Evolutionary conservation across 2,329 filamentous ascomycete genomes (phyloP).

Genomic region (Colletotrichum destructivum): DNA sequence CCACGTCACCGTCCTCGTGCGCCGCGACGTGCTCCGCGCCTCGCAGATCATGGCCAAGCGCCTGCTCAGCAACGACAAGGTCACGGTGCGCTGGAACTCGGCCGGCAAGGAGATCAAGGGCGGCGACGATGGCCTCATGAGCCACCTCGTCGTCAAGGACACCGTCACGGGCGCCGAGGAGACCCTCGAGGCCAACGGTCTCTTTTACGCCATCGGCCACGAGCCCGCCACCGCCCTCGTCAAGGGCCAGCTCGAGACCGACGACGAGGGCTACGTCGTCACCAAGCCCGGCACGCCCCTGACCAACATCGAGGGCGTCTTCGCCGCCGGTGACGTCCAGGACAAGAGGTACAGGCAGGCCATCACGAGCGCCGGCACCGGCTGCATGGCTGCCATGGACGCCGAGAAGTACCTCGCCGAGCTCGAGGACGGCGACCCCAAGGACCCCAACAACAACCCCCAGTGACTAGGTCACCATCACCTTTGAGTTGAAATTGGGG

Average conservation of each 20-base stretch:
- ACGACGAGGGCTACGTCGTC: conserved; percentile 91
- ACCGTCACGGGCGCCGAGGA: conserved; percentile 82
- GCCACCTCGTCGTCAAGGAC: conserved; percentile 87
- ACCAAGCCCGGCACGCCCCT: conserved; percentile 90
- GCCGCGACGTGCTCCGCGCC: conserved; percentile 88
- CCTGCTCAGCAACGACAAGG: conserved; percentile 86
- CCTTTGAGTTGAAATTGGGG: conserved; percentile 25
- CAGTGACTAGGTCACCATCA: conserved; percentile 41
- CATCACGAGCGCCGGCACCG: conserved; percentile 95
- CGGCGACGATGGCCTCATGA: conserved; percentile 89
- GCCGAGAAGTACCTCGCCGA: conserved; percentile 95
- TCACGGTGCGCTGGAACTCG: conserved; percentile 90
- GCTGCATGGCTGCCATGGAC: conserved; percentile 95
- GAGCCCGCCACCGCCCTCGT: conserved; percentile 93
- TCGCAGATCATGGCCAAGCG: conserved; percentile 93
- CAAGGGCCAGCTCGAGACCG: conserved; percentile 90
- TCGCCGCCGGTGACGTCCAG: conserved; percentile 97
- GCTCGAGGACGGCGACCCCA: conserved; percentile 65
- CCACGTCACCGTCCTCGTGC: conserved; percentile 94
- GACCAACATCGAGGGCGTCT: conserved; percentile 92
- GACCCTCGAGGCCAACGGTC: conserved; percentile 89
- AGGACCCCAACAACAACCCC: conserved; percentile 39
- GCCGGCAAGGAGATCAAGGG: conserved; percentile 88
- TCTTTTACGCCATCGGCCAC: conserved; percentile 98
- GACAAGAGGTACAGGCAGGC: conserved; percentile 99